These are phyloP conservation scores for Ochetophila trinervis DNA, from an alignment of 306 rosid species.

Conservation along the genomic window DNA sequence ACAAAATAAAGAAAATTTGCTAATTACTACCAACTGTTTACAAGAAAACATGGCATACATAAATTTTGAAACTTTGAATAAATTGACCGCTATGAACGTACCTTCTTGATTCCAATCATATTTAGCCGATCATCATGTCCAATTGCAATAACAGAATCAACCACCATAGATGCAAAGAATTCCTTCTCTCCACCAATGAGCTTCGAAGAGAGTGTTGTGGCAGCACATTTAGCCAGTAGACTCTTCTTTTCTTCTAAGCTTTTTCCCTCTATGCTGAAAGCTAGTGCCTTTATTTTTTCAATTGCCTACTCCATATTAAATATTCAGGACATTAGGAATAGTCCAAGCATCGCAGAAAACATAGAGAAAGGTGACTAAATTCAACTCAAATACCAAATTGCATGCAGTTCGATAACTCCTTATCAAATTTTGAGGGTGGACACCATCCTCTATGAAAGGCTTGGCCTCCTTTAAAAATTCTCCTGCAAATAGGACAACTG, in stretches of 20 bases:
- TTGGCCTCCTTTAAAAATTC: conserved; percentile 95
- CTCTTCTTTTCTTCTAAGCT: conserved; percentile 86
- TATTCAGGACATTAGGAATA: neutral
- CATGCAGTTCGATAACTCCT: conserved; percentile 78
- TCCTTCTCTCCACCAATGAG: conserved; percentile 98
- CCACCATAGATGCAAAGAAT: conserved; percentile 95
- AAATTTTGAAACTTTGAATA: neutral
- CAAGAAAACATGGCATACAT: neutral
- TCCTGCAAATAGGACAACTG: conserved; percentile 93
- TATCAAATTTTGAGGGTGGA: conserved; percentile 89
- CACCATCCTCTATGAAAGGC: conserved; percentile 95
- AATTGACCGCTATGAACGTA: conserved; percentile 9
- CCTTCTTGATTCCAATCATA: conserved; percentile 99
- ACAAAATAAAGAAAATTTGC: neutral
- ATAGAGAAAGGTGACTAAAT: neutral
- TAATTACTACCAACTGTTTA: neutral
- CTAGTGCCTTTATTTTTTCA: conserved; percentile 79
- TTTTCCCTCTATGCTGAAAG: conserved; percentile 90
- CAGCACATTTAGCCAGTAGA: conserved; percentile 88
- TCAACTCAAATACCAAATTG: conserved; percentile 48
- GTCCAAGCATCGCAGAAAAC: conserved; percentile 8
- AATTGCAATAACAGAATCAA: conserved; percentile 87
- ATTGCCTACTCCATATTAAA: conserved; percentile 52
- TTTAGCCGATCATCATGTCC: conserved; percentile 85
- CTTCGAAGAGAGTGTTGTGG: conserved; percentile 96